These are phyloP conservation scores for Cunninghamia lanceolata DNA, from an alignment of 75 land plant genomes.

Conservation along the genomic window DNA sequence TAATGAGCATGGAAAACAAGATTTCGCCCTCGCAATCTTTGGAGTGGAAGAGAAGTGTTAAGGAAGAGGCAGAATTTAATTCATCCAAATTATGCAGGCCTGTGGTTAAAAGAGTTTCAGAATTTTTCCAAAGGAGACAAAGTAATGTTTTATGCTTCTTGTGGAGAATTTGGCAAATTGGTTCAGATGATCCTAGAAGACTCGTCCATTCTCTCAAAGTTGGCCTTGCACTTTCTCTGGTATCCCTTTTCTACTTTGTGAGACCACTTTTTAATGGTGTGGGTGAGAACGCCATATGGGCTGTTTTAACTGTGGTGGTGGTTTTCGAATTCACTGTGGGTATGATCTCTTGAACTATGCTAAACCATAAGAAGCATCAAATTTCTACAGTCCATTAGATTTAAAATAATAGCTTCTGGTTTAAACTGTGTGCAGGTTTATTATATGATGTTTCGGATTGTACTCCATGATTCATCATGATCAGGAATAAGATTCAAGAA, in stretches of 20 bases:
- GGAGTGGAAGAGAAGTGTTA: background rate
- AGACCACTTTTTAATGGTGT: slow-evolving; percentile 43
- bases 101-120: background rate
- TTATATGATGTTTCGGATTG: too few species aligned
- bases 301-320: slow-evolving; percentile 68
- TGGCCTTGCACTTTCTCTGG: slow-evolving; percentile 47
- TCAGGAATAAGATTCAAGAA: too few species aligned
- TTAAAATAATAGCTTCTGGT: too few species aligned
- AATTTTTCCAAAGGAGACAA: background rate
- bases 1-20: background rate
- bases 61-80: background rate
- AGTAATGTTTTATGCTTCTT: background rate
- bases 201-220: slow-evolving; percentile 52
- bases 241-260: slow-evolving; percentile 52
- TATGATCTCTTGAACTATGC: background rate
- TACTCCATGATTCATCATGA: too few species aligned
- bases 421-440: too few species aligned
- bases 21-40: background rate
- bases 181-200: slow-evolving; percentile 31
- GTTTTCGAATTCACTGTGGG: slow-evolving; percentile 76
- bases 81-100: background rate
- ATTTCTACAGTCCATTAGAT: too few species aligned
- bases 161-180: background rate
- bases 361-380: too few species aligned
- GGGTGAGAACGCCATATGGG: slow-evolving; percentile 63